Evolutionary conservation across 2,329 filamentous ascomycete genomes (phyloP), one percentile per base, ranked within the genome.

Genomic region (Colletotrichum lentis): DNA sequence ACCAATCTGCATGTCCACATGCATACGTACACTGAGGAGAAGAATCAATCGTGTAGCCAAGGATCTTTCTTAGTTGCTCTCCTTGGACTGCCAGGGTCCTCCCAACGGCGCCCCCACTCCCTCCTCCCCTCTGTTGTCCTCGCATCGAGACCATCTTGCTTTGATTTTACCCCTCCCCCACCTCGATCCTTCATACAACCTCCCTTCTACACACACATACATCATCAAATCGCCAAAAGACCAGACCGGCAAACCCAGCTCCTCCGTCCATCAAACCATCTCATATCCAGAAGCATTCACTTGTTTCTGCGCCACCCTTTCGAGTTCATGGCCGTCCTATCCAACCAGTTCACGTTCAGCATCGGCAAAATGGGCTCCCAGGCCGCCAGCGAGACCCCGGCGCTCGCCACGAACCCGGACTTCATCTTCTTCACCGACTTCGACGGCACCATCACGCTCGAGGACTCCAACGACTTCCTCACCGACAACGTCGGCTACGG

Each of bases 371-470:
- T 85, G 82, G 81, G 80, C 62, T 82, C 81, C 63, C 70, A 76
- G 31, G 69, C 74, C 50, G 69, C 74, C 50, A 77, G 74, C 65
- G 77, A 82, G 55, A 85, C 87, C 31, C 87, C 87, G 64, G 88
- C 88, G 52, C 81, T 90, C 78, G 83, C 83, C 74, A 88, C 84
- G 66, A 89, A 91, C 77, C 94, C 94, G 59, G 91, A 93, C 81
- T 92, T 93, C 83, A 94, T 99, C 84, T 97, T 99, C 87, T 98
- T 98, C 84, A 97, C 94, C 73, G 96, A 99, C 82, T 98, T 98
- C 77, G 96, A 99, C 80, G 96, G 96, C 75, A 98, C 94, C 62
- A 95, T 97, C 77, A 97, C 95, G 56, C 85, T 84, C 63, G 83
- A 86, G 74, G 88, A 90, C 80, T 86, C 83, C 77, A 90, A 90